A percentile compares a stretch with the other conserved stretches of the same genome.
phyloP scores from a whole-genome alignment of 306 rosid species.

The Corylus avellana region DNA sequence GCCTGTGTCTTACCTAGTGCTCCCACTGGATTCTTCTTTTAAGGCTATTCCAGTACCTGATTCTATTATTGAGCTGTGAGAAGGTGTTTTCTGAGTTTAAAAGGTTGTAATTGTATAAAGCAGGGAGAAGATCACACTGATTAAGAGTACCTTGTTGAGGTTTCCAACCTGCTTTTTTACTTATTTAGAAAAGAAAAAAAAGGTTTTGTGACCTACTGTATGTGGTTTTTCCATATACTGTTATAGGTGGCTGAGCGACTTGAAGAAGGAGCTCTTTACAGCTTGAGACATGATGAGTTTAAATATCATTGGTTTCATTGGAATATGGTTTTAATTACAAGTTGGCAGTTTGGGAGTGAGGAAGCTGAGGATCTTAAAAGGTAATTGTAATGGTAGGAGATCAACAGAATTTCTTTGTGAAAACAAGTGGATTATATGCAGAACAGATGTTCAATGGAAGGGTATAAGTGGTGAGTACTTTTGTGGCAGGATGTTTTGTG shows the following conservation, averaged over 20 bases:
- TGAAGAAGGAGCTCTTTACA: neutral
- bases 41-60: neutral
- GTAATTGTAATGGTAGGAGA: too few relatives aligned
- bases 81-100: too few relatives aligned
- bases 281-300: neutral
- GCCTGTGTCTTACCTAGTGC: neutral
- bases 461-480: neutral
- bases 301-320: neutral
- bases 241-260: too few relatives aligned
- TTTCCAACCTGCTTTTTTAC: neutral
- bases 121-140: neutral
- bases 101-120: too few relatives aligned
- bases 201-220: too few relatives aligned
- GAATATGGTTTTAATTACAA: neutral
- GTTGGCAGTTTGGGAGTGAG: neutral
- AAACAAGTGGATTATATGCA: neutral
- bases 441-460: neutral
- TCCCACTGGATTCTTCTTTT: neutral
- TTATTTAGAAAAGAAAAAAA: too few relatives aligned
- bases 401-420: too few relatives aligned
- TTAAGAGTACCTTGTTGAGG: neutral
- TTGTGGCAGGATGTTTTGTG: neutral
- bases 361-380: neutral
- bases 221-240: too few relatives aligned
- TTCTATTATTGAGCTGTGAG: neutral